A percentile compares a stretch with the other conserved stretches of the same genome.
Evolutionary conservation across 371 early-diverging fungal genomes (phyloP).

Genomic region (Batkoa obscura): DNA sequence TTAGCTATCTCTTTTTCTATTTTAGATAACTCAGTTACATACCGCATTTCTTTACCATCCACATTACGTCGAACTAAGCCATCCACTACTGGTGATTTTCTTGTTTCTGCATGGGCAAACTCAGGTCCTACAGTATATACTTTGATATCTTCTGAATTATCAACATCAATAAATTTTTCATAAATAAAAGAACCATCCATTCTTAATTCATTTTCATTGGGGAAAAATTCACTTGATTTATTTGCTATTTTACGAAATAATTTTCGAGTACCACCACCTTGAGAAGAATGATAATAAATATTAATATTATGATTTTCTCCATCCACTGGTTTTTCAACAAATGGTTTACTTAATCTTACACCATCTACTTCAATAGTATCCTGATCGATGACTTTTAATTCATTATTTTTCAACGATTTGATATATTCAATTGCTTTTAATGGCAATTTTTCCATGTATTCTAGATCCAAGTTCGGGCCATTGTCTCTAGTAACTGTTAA

Average conservation of each 20-base stretch:
- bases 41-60: conserved; percentile 94
- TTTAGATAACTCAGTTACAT: conserved; percentile 55
- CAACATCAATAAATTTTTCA: conserved; percentile 85
- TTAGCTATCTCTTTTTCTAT: conserved; percentile 73
- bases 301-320: conserved; percentile 96
- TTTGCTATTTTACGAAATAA: conserved; percentile 95
- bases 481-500: conserved; percentile 54
- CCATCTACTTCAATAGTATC: conserved; percentile 61
- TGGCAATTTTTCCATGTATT: conserved; percentile 22
- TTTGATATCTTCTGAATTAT: conserved; percentile 93
- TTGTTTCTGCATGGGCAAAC: conserved; percentile 91
- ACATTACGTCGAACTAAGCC: conserved; percentile 89
- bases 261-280: conserved; percentile 80
- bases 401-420: conserved; percentile 12
- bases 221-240: conserved; percentile 84
- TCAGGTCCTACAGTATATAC: conserved; percentile 85
- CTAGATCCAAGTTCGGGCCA: conserved; percentile 31
- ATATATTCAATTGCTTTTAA: conserved; percentile 25
- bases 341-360: conserved; percentile 62
- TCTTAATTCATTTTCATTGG: conserved; percentile 41
- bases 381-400: conserved; percentile 30
- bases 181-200: conserved; percentile 80
- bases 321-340: conserved; percentile 94
- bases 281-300: conserved; percentile 72
- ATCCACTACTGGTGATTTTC: conserved; percentile 97